Conservation (phyloP, 2,329 filamentous ascomycete species). For the Verticillium nubilum region DNA sequence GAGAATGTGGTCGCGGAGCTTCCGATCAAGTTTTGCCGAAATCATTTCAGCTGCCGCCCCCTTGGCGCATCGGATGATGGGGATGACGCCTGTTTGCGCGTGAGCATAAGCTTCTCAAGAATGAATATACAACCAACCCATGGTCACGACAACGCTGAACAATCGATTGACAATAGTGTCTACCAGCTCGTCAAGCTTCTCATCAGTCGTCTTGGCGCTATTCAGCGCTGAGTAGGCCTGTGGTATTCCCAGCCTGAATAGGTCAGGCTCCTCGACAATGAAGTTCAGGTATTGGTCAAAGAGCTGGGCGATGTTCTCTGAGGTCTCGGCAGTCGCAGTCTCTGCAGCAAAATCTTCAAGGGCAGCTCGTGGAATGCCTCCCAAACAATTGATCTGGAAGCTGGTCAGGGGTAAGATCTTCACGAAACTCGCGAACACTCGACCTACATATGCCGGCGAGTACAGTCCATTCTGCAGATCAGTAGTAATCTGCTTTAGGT, state of each 20-base stretch:
- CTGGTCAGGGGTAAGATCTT: not conserved
- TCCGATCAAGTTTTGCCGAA: conserved; percentile 87
- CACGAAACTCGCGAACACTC: not conserved
- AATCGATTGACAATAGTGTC: conserved; percentile 91
- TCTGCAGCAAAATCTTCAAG: conserved; percentile 93
- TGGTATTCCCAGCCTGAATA: conserved; percentile 90
- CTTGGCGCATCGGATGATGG: conserved; percentile 91
- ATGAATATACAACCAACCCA: conserved; percentile 54
- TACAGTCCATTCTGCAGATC: conserved; percentile 88
- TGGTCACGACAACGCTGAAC: conserved; percentile 98
- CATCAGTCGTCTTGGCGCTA: conserved; percentile 84
- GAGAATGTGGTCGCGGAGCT: conserved; percentile 90
- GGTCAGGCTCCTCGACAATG: conserved; percentile 88
- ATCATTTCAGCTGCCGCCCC: conserved; percentile 92
- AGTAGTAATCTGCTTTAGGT: conserved; percentile 75
- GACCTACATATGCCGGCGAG: conserved; percentile 66
- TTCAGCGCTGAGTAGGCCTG: conserved; percentile 96
- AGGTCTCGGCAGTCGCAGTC: conserved; percentile 76
- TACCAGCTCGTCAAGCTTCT: conserved; percentile 79
- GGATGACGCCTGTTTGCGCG: conserved; percentile 64
- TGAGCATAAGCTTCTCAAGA: conserved; percentile 16
- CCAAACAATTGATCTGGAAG: conserved; percentile 79
- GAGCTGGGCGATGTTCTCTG: conserved; percentile 85
- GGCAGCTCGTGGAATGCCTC: conserved; percentile 81
- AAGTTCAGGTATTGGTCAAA: conserved; percentile 98